phyloP scores from a whole-genome alignment of 2,329 filamentous ascomycete species.

The Arthrobotrys entomopaga region DNA sequence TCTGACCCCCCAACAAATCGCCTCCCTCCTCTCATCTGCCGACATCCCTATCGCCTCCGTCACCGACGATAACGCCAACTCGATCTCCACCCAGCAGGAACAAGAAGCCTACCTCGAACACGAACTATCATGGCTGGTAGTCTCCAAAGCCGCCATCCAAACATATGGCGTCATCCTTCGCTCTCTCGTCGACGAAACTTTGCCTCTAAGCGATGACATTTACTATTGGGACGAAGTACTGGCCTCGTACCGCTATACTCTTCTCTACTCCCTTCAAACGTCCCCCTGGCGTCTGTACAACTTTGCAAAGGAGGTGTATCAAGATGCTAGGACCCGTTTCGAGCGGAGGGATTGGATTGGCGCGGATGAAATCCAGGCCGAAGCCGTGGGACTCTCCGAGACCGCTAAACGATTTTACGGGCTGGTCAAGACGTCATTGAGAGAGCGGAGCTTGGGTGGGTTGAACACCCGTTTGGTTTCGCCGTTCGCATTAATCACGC shows the following conservation, averaged over 20 bases:
- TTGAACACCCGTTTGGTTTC: slow-evolving; percentile 78
- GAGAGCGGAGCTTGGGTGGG: slow-evolving; percentile 75
- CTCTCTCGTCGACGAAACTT: slow-evolving; percentile 81
- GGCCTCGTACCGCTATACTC: slow-evolving; percentile 79
- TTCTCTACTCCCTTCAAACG: slow-evolving; percentile 85
- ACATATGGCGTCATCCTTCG: slow-evolving; percentile 83
- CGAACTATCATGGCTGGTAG: slow-evolving; percentile 88
- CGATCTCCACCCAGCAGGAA: slow-evolving; percentile 59
- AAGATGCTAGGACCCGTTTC: slow-evolving; percentile 64
- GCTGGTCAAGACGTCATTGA: slow-evolving; percentile 79
- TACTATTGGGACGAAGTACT: slow-evolving; percentile 96
- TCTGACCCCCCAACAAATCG: slow-evolving; percentile 71
- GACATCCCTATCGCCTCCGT: slow-evolving; percentile 66
- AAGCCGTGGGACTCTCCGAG: slow-evolving; percentile 49
- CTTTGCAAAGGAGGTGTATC: slow-evolving; percentile 76
- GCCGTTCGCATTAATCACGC: slow-evolving; percentile 78
- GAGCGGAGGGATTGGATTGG: slow-evolving; percentile 37
- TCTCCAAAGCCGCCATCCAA: slow-evolving; percentile 92
- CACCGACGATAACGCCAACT: slow-evolving; percentile 60
- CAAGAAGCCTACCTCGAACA: slow-evolving; percentile 70
- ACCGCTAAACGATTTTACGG: slow-evolving; percentile 74
- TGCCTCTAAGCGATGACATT: slow-evolving; percentile 84
- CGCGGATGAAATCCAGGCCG: slow-evolving; percentile 29
- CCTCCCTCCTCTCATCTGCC: slow-evolving; percentile 72
- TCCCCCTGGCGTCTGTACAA: slow-evolving; percentile 79